Percentiles rank a stretch among this genome's conserved stretches.
phyloP scores from a whole-genome alignment of 176 grass and related monocot genomes.

The Ampelocalamus luodianensis region DNA sequence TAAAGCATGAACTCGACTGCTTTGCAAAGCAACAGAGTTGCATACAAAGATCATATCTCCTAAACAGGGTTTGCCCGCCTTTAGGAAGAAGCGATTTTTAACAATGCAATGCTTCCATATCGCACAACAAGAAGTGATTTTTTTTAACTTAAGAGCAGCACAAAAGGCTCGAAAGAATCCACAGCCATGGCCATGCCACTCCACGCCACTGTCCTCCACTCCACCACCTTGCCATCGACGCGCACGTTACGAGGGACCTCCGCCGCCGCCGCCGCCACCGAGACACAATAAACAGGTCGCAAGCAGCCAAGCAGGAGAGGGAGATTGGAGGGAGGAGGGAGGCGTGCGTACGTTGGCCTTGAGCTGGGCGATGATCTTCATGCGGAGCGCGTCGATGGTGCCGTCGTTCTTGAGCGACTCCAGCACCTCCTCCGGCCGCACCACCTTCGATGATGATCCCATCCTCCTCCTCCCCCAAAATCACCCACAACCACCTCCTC shows the following conservation, averaged over 20 bases:
- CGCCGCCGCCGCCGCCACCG: background rate
- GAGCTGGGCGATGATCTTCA: conserved; percentile 94
- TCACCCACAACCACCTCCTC: background rate
- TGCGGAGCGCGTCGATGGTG: conserved; percentile 85
- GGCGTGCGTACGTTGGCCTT: conserved; percentile 78
- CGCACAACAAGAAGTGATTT: background rate
- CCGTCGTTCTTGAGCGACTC: conserved; percentile 94
- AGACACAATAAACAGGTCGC: background rate
- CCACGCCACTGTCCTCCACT: background rate
- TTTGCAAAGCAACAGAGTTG: background rate
- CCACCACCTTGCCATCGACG: background rate
- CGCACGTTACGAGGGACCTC: background rate
- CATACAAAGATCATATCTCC: background rate
- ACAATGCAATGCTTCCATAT: background rate
- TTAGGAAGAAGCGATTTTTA: background rate
- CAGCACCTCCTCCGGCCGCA: conserved; percentile 82
- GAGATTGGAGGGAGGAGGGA: background rate
- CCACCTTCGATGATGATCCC: conserved; percentile 68
- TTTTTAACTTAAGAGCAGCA: background rate
- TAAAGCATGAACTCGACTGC: background rate
- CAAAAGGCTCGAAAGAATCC: background rate
- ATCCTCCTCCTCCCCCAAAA: background rate
- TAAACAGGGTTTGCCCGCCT: background rate
- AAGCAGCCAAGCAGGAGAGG: background rate
- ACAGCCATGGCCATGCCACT: background rate